Conservation (phyloP, 2,329 filamentous ascomycete species). For the Colletotrichum sansevieriae region DNA sequence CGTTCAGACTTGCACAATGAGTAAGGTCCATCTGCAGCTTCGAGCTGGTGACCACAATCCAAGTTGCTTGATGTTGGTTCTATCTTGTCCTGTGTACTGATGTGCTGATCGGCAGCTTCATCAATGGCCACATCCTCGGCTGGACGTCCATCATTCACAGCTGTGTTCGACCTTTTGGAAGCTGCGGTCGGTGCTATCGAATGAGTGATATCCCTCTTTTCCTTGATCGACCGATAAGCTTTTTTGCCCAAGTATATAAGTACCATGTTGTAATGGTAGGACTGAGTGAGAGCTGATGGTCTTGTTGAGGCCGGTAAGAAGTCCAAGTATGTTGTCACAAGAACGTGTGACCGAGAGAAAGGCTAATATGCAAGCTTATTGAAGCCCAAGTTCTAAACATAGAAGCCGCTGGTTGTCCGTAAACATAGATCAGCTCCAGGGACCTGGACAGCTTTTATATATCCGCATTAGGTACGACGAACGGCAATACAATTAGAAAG, state of each 20-base stretch:
- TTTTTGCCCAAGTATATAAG: slow-evolving; percentile 38
- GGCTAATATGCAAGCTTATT: neutral
- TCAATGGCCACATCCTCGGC: neutral
- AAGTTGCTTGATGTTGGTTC: neutral
- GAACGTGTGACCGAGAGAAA: neutral
- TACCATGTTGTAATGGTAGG: slow-evolving; percentile 18
- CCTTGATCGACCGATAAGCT: slow-evolving; percentile 18
- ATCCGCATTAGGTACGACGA: neutral
- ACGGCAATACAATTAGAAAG: neutral
- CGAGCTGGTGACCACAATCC: slow-evolving; percentile 24
- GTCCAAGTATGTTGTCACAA: neutral
- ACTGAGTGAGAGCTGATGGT: neutral
- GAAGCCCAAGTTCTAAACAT: neutral
- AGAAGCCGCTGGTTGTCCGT: neutral
- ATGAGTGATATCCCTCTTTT: neutral
- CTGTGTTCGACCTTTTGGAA: neutral
- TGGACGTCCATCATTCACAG: neutral
- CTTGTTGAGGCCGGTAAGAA: neutral
- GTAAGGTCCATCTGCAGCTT: slow-evolving; percentile 43
- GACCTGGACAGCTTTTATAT: slow-evolving; percentile 4
- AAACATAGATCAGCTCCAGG: neutral
- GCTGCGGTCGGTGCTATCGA: neutral
- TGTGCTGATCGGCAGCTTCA: neutral
- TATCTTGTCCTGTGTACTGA: neutral
- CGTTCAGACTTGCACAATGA: slow-evolving; percentile 51